These are phyloP conservation scores for Eutrema heterophyllum DNA, from an alignment of 345 rosid species.

Conservation along the genomic window DNA sequence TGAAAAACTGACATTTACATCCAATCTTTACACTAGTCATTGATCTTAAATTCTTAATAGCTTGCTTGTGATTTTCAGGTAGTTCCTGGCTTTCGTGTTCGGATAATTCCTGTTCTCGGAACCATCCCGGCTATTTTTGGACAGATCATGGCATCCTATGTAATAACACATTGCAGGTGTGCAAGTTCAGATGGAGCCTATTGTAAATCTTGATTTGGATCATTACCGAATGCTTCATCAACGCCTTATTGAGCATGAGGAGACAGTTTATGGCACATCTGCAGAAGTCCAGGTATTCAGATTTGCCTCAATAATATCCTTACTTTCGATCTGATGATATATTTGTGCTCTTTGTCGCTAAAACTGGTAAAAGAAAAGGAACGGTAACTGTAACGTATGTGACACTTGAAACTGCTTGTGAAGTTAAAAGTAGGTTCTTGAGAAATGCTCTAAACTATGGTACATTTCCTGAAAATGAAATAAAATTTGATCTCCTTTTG, in stretches of 20 bases:
- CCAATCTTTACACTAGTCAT: not conserved
- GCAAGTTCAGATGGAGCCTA: slow-evolving; percentile 77
- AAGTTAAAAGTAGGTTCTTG: not conserved
- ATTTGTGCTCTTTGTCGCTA: not conserved
- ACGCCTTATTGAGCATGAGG: slow-evolving; percentile 93
- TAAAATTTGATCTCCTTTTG: not conserved
- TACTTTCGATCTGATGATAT: not conserved
- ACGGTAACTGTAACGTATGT: not conserved
- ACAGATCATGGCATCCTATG: slow-evolving; percentile 92
- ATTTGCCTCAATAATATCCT: not conserved
- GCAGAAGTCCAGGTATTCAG: slow-evolving; percentile 59
- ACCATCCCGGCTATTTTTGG: slow-evolving; percentile 97
- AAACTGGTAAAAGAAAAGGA: not conserved
- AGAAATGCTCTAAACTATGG: not conserved
- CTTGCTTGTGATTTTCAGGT: slow-evolving; percentile 40
- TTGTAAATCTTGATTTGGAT: slow-evolving; percentile 75
- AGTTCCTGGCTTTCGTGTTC: slow-evolving; percentile 96
- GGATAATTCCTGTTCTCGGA: slow-evolving; percentile 91
- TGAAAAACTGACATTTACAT: not conserved
- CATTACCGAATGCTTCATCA: slow-evolving; percentile 81
- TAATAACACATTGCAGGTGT: slow-evolving; percentile 79
- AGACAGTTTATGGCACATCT: slow-evolving; percentile 65
- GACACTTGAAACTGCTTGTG: not conserved
- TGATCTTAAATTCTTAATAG: slow-evolving; percentile 12
- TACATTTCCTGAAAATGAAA: slow-evolving; percentile 7